phyloP scores from a whole-genome alignment of 164 flowering plant species.

The Akebia trifoliata region DNA sequence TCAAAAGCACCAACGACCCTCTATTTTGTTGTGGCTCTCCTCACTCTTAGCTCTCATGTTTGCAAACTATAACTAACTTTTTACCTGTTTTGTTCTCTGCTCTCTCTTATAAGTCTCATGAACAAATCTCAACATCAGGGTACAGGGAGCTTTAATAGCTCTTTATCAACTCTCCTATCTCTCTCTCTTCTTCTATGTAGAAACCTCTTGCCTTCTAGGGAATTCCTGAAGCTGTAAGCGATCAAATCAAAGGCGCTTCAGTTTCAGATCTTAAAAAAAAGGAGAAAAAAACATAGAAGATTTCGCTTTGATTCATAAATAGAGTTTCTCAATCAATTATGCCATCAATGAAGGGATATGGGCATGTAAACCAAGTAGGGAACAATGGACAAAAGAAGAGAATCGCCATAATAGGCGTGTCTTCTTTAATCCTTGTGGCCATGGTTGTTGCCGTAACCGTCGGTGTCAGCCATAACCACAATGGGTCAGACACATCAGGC shows the following conservation, averaged over 20 bases:
- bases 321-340: background rate
- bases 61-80: constrained; percentile 9
- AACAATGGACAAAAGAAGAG: constrained; percentile 25
- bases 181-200: constrained; percentile 2
- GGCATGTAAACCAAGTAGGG: constrained; percentile 1
- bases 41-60: background rate
- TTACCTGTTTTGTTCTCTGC: background rate
- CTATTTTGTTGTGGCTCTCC: constrained; percentile 17
- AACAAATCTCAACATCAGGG: constrained; percentile 1
- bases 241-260: background rate
- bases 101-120: constrained; percentile 9
- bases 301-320: background rate
- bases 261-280: background rate
- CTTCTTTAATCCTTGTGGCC: constrained; percentile 47
- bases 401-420: constrained; percentile 30
- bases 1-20: background rate
- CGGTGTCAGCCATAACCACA: constrained; percentile 15
- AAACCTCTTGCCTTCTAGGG: constrained; percentile 12
- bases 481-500: background rate
- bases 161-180: background rate
- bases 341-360: constrained; percentile 4
- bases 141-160: background rate
- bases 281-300: background rate
- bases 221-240: background rate
- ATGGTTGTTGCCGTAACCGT: constrained; percentile 51